phyloP scores from a whole-genome alignment of 1,284 basidiomycete genomes.

The Austroboletus novae-zelandiae region DNA sequence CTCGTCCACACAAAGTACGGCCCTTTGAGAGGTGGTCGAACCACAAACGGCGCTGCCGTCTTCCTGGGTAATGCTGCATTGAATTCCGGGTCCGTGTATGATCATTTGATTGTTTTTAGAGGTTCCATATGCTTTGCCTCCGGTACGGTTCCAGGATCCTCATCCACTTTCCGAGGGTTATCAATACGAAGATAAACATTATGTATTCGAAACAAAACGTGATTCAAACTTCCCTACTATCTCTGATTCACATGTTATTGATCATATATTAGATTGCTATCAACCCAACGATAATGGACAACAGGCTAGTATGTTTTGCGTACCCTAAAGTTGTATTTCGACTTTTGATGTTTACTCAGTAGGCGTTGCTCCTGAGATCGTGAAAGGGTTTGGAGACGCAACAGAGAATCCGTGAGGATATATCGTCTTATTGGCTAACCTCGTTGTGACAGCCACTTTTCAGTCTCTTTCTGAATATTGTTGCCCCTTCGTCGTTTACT shows the following conservation, averaged over 20 bases:
- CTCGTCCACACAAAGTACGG: conserved; percentile 54
- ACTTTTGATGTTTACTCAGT: not conserved
- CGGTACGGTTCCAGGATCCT: conserved; percentile 62
- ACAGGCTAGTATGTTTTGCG: not conserved
- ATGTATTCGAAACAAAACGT: conserved; percentile 61
- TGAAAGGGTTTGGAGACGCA: conserved; percentile 59
- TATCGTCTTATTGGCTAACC: not conserved
- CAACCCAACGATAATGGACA: conserved; percentile 60
- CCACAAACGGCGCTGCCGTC: conserved; percentile 54
- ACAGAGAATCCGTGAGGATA: conserved; percentile 64
- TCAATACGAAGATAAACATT: conserved; percentile 57
- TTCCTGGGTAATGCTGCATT: conserved; percentile 50
- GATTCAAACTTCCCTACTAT: conserved; percentile 18
- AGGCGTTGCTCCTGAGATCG: not conserved
- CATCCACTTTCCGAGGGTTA: conserved; percentile 51
- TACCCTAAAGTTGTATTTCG: not conserved
- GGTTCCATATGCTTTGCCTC: conserved; percentile 67
- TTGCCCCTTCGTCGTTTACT: conserved; percentile 55
- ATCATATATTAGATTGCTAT: conserved; percentile 42
- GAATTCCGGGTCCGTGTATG: too few species aligned
- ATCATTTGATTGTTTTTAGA: conserved; percentile 40
- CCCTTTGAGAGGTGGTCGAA: conserved; percentile 52
- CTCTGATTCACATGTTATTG: not conserved
- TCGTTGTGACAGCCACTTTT: not conserved
- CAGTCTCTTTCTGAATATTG: conserved; percentile 69